phyloP scores from a whole-genome alignment of 345 rosid species.

The Cardiospermum halicacabum region DNA sequence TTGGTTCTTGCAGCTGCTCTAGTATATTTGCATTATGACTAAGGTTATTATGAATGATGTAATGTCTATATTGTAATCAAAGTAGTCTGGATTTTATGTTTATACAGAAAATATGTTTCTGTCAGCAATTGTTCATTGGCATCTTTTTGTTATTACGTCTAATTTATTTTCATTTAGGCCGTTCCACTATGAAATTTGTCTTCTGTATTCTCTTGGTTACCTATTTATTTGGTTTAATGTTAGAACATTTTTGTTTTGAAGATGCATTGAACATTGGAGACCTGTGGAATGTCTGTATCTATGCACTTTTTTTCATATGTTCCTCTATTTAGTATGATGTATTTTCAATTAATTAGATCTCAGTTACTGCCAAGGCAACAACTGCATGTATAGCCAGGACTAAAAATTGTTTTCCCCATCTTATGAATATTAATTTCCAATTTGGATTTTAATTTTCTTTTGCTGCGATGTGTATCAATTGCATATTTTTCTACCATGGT shows the following conservation, averaged over 20 bases:
- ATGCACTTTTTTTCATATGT: not conserved
- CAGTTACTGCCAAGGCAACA: not conserved
- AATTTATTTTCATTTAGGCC: not conserved
- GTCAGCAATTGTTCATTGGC: not conserved
- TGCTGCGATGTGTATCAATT: not conserved
- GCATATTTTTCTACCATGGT: not conserved
- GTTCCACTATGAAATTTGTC: not conserved
- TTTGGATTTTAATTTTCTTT: not conserved
- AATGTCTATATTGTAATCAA: not conserved
- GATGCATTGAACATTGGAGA: too few relatives aligned
- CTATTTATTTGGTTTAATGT: not conserved
- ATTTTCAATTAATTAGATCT: not conserved
- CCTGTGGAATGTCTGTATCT: not conserved
- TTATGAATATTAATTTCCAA: too few relatives aligned
- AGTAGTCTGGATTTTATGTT: not conserved
- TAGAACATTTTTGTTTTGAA: slow-evolving; percentile 9
- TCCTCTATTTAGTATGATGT: not conserved
- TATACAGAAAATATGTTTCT: not conserved
- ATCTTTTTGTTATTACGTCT: not conserved
- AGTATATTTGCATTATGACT: not conserved
- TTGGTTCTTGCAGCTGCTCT: slow-evolving; percentile 4
- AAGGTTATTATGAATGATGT: not conserved
- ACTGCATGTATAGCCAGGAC: not conserved
- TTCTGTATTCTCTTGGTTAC: not conserved
- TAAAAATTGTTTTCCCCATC: not conserved